Evolutionary conservation across 140 eudicot species (phyloP).

Genomic region (Oenanthe javanica): DNA sequence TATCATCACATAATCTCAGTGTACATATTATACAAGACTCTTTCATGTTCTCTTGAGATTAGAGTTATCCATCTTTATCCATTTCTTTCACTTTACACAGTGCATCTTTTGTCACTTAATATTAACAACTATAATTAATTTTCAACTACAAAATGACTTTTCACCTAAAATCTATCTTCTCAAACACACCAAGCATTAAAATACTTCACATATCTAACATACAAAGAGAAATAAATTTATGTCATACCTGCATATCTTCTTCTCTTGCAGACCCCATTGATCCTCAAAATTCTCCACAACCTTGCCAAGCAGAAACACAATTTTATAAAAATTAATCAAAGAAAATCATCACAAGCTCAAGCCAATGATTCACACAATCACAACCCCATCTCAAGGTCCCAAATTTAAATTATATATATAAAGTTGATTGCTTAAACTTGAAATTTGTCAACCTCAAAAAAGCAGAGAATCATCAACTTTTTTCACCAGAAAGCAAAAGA

Average conservation of each 20-base stretch:
- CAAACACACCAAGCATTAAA: neutral
- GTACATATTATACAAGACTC: neutral
- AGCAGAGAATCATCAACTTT: neutral
- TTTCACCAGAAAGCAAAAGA: neutral
- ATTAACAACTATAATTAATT: neutral
- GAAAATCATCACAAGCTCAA: neutral
- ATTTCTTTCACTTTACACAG: neutral
- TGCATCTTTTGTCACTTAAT: neutral
- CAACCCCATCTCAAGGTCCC: conserved; percentile 13
- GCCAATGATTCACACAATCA: neutral
- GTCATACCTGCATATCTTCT: conserved; percentile 22
- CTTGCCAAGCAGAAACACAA: neutral
- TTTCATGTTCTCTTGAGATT: neutral
- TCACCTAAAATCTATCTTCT: neutral
- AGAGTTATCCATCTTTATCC: neutral
- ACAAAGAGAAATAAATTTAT: neutral
- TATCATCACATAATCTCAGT: neutral
- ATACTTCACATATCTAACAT: neutral
- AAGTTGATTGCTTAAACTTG: neutral
- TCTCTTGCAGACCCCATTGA: conserved; percentile 27
- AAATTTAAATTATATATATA: neutral
- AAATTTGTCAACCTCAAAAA: neutral
- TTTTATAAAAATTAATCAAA: neutral
- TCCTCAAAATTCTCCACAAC: neutral
- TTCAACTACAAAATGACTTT: neutral